These are phyloP conservation scores for Neophaeococcomyces mojaviensis DNA, from an alignment of 2,329 filamentous ascomycete species.

Conservation along the genomic window DNA sequence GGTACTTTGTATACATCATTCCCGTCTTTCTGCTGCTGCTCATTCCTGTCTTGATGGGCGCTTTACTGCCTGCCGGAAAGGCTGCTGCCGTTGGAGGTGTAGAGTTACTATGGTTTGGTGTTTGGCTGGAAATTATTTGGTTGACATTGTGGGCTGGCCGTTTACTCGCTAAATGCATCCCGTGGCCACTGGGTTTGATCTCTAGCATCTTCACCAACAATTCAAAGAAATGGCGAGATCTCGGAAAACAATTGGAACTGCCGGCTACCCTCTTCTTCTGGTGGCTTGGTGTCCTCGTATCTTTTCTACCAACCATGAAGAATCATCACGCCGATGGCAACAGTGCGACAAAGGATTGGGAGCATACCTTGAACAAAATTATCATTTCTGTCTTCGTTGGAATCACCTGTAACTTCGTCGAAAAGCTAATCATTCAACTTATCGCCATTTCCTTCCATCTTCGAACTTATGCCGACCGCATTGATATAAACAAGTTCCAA, in stretches of 20 bases:
- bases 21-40: slow-evolving; percentile 58
- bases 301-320: slow-evolving; percentile 75
- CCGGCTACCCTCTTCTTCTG: slow-evolving; percentile 84
- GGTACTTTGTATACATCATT: slow-evolving; percentile 65
- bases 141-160: slow-evolving; percentile 75
- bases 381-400: slow-evolving; percentile 78
- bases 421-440: slow-evolving; percentile 91
- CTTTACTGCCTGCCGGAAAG: slow-evolving; percentile 45
- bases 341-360: slow-evolving; percentile 56
- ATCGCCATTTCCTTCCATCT: slow-evolving; percentile 90
- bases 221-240: slow-evolving; percentile 85
- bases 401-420: slow-evolving; percentile 69
- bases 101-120: slow-evolving; percentile 78
- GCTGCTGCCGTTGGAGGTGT: slow-evolving; percentile 65
- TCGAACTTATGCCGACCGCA: slow-evolving; percentile 81
- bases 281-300: slow-evolving; percentile 79
- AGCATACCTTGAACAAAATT: slow-evolving; percentile 72
- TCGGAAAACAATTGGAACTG: slow-evolving; percentile 77
- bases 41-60: slow-evolving; percentile 60
- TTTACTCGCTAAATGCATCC: slow-evolving; percentile 58
- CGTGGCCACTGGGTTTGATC: slow-evolving; percentile 53
- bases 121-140: slow-evolving; percentile 94
- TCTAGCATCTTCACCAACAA: slow-evolving; percentile 77
- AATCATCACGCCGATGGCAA: slow-evolving; percentile 53
- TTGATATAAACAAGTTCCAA: slow-evolving; percentile 87